Percentiles rank a stretch among this genome's conserved stretches.
Conservation (phyloP, 2,329 filamentous ascomycete genomes). For the Xylariaceae sp. region DNA sequence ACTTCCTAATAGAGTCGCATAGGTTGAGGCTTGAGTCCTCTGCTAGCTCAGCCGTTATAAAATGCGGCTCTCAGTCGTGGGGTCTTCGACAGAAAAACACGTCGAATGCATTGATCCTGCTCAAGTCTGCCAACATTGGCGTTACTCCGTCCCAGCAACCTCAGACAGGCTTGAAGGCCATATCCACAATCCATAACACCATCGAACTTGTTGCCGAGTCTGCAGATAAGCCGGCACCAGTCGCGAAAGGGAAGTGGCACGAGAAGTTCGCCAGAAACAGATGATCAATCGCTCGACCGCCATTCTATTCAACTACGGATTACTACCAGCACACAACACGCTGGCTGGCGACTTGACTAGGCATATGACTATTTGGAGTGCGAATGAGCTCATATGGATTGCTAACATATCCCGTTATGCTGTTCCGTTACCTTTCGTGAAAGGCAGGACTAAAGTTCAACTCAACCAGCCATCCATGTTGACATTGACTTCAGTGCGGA, state of each 20-base stretch:
- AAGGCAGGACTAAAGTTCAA: neutral
- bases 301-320: neutral
- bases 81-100: slow-evolving; percentile 61
- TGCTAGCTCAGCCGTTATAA: slow-evolving; percentile 49
- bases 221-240: slow-evolving; percentile 28
- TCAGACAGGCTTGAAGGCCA: slow-evolving; percentile 39
- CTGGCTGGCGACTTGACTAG: too few relatives aligned
- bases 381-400: too few relatives aligned
- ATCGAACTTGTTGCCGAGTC: slow-evolving; percentile 51
- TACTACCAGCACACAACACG: neutral
- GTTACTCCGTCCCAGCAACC: slow-evolving; percentile 23
- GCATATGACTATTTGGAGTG: too few relatives aligned
- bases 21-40: slow-evolving; percentile 48
- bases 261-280: slow-evolving; percentile 50
- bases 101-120: slow-evolving; percentile 58
- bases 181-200: slow-evolving; percentile 57
- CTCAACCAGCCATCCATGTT: neutral
- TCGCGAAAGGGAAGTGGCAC: slow-evolving; percentile 52
- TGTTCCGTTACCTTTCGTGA: too few relatives aligned
- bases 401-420: too few relatives aligned
- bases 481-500: neutral
- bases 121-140: slow-evolving; percentile 34
- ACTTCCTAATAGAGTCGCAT: slow-evolving; percentile 2
- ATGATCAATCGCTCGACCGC: slow-evolving; percentile 24
- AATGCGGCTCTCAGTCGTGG: slow-evolving; percentile 48